Base-by-base conservation (phyloP, 208 protist genomes). In the Leishmania gerbilli region DNA sequence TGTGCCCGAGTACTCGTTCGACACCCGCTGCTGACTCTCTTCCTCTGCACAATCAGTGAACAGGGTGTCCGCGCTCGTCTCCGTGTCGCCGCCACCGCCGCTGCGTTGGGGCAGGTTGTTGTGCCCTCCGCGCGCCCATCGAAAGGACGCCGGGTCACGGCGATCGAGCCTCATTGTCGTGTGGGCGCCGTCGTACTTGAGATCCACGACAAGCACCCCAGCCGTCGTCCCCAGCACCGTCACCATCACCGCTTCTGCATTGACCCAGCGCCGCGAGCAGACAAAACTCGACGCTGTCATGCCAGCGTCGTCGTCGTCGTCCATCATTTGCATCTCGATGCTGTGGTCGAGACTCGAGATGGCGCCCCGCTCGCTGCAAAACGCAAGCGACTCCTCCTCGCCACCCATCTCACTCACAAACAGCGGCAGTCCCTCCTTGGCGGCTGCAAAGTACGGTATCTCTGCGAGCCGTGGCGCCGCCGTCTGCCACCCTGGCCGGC, bases 271-370 rank as follows among this genome's bases (percentile, higher is more conserved):
- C 4, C 92, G 84, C 27, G 79, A 68, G 79, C 92, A 95, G 19
- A 91, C 79, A 75, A 97, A 97, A 75, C 88, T 80, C 2, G 92
- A 91, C 21, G 88, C 90, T 1, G 71, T 82, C 58, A 92, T 67
- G 65, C 62, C 51, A 2, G 82, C 78, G 45, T n/a, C 67, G 37
- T 88, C 87, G 21, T 88, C 87, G 11, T 84, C 81, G 77, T 94
- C 86, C 31, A 97, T 85, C 58, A 90, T 69, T 34, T 88, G 88
- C 74, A 97, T 91, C 82, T 95, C 94, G 60, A 94, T 89, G 71
- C 88, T 92, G 86, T 92, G 91, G 77, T 97, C 94, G 15, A 95
- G 87, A 79, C 90, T 97, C 13, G 90, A 93, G 56, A 97, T 87
- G 68, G 87, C 89, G 74, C 94, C 94, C 34, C 88, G 84, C 65